A percentile compares a stretch with the other conserved stretches of the same genome.
These are phyloP conservation scores for Aegilops sharonensis DNA, from an alignment of 176 grass and related monocot genomes.

Conservation along the genomic window DNA sequence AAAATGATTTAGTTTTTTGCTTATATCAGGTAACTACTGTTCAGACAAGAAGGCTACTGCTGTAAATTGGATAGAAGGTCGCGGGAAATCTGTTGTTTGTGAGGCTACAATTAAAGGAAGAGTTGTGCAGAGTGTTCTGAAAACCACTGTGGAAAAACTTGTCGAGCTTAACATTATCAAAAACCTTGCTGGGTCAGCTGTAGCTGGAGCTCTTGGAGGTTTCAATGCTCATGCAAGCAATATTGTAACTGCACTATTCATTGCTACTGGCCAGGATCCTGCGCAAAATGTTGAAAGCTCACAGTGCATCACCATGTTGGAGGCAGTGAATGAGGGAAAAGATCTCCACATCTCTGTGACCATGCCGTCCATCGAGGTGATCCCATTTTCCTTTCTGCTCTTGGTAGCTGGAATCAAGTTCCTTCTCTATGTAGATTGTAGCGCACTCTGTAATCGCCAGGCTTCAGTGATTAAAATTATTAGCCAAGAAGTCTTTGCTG, in stretches of 20 bases:
- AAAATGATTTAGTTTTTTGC: not conserved
- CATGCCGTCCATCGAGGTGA: constrained; percentile 86
- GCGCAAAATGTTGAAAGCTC: constrained; percentile 93
- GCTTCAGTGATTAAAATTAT: not conserved
- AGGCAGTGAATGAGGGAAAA: constrained; percentile 52
- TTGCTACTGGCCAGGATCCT: constrained; percentile 83
- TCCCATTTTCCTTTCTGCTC: not conserved
- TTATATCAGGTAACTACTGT: constrained; percentile 66
- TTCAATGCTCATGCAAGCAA: constrained; percentile 93
- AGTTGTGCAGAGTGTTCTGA: constrained; percentile 57
- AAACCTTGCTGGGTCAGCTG: constrained; percentile 79
- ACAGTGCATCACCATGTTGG: constrained; percentile 81
- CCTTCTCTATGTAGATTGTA: not conserved
- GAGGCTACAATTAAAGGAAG: constrained; percentile 67
- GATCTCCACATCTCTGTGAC: constrained; percentile 81
- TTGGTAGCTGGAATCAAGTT: not conserved
- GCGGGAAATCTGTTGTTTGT: constrained; percentile 82
- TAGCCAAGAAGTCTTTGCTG: not conserved
- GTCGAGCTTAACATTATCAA: constrained; percentile 74
- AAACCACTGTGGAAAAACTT: constrained; percentile 58
- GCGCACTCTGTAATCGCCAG: not conserved
- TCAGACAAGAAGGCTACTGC: constrained; percentile 79
- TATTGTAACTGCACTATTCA: constrained; percentile 68
- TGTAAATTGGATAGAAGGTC: constrained; percentile 83
- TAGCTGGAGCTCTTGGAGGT: constrained; percentile 68